Conservation (phyloP, 176 grass and related monocot genomes). For the Eragrostis curvula region DNA sequence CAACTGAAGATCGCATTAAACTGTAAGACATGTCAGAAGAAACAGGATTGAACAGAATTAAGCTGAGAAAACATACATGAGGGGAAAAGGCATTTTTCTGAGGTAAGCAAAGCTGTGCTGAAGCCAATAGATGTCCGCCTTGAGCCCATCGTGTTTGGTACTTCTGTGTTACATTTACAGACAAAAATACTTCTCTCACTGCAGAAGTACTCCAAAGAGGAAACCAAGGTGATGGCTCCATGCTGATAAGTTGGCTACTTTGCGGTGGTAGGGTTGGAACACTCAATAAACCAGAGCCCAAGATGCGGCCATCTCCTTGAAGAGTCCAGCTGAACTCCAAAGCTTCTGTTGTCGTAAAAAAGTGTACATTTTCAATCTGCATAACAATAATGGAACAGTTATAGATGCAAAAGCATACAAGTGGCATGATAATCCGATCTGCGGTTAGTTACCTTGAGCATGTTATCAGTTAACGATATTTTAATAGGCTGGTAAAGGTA, state of each 20-base stretch:
- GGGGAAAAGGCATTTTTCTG: constrained; percentile 52
- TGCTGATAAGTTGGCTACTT: constrained; percentile 61
- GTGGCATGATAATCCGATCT: not conserved
- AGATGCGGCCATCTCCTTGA: constrained; percentile 70
- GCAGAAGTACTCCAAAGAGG: constrained; percentile 46
- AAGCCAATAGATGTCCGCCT: constrained; percentile 81
- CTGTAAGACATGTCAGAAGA: constrained; percentile 37
- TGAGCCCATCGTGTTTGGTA: constrained; percentile 73
- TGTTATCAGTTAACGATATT: constrained; percentile 54
- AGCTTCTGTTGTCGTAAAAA: constrained; percentile 70
- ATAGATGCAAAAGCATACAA: not conserved
- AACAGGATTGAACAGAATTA: constrained; percentile 27
- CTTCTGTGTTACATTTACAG: constrained; percentile 62
- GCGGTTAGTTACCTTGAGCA: constrained; percentile 67
- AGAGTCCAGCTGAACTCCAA: constrained; percentile 81
- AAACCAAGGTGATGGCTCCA: constrained; percentile 78
- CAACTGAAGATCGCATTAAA: constrained; percentile 54
- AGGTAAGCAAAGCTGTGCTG: constrained; percentile 80
- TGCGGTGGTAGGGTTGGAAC: constrained; percentile 65
- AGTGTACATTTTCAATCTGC: constrained; percentile 84
- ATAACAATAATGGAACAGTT: constrained; percentile 38
- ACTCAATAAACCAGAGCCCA: constrained; percentile 70
- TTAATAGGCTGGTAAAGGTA: constrained; percentile 95
- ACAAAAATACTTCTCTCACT: constrained; percentile 77
- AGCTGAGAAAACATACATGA: constrained; percentile 53